Evolutionary conservation across 2,329 filamentous ascomycete genomes (phyloP).

Genomic region (Colletotrichum chlorophyti): DNA sequence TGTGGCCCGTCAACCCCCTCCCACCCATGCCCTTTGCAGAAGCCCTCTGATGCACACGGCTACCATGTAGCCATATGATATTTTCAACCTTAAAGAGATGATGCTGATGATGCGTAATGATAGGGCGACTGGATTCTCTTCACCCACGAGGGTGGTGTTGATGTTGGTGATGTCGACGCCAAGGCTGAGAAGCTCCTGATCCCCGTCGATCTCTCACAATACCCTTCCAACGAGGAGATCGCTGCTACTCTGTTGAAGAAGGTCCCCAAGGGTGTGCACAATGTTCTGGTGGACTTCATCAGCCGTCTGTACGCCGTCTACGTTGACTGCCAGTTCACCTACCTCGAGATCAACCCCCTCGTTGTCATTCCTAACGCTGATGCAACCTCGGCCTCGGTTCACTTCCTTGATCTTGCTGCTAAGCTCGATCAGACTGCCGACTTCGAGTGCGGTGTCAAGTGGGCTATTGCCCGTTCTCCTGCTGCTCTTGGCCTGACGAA

Average conservation of each 20-base stretch:
- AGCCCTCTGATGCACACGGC: slow-evolving; percentile 7
- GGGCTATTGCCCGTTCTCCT: slow-evolving; percentile 93
- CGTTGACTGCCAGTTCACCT: slow-evolving; percentile 99
- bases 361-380: slow-evolving; percentile 96
- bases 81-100: not conserved
- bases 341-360: slow-evolving; percentile 99
- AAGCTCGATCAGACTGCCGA: slow-evolving; percentile 99
- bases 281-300: slow-evolving; percentile 99
- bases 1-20: slow-evolving; percentile 14
- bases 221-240: slow-evolving; percentile 95
- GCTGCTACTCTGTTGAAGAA: slow-evolving; percentile 86
- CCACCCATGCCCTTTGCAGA: slow-evolving; percentile 17
- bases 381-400: slow-evolving; percentile 89
- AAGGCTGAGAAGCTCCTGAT: slow-evolving; percentile 99
- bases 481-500: slow-evolving; percentile 84
- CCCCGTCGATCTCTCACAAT: slow-evolving; percentile 92
- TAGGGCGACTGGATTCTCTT: slow-evolving; percentile 99
- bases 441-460: slow-evolving; percentile 99
- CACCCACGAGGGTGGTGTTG: slow-evolving; percentile 99
- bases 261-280: slow-evolving; percentile 94
- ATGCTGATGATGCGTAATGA: slow-evolving; percentile 21
- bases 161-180: slow-evolving; percentile 97
- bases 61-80: not conserved
- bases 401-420: slow-evolving; percentile 98
- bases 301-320: slow-evolving; percentile 97